Evolutionary conservation across 768 basidiomycete genomes (phyloP), one percentile per base, ranked within the genome.

Genomic region (Termitomyces sp.): DNA sequence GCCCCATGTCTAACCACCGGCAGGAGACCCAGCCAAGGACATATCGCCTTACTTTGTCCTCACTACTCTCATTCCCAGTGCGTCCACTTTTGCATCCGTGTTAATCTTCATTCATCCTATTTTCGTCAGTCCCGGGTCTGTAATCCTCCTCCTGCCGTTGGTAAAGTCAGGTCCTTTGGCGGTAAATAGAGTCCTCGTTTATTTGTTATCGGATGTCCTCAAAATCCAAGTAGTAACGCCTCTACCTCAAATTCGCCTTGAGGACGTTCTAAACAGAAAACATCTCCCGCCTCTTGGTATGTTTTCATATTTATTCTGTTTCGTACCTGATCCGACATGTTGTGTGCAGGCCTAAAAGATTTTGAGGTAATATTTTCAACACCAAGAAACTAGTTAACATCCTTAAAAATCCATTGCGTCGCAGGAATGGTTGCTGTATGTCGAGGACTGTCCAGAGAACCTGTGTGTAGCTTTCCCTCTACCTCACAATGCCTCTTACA

Each of bases 361-460:
- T 81, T 88, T 55, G 85, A 86, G 75, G 79, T 78, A 66, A 57
- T 14, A 30, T 30, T n/a, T 56, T 26, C 48, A 28, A 26, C 43
- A 14, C 3, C 32, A 22, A 28, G 22, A 33, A 45, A 26, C 24
- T 28, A 12, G n/a, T 33, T 13, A 32, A 1, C 22, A 4, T 35
- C 47, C 22, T 44, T 7, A 33, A 36, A 26, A 18, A 53, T 8
- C n/a, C n/a, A 55, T 58, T 40, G 51, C 67, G 13, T 33, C 65
- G n/a, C 73, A 88, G 73, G 90, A 92, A 70, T 92, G 89, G 80
- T 73, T 92, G 54, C 75, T 92, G 44, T 90, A 89, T 70, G 87
- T 88, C 54, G 91, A 92, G 63, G 79, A 79, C 56, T 78, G 79
- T 48, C 83, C 87, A 24, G 90, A 92, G 69, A 92, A 91, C 66